A percentile compares a stretch with the other conserved stretches of the same genome.
Conservation (phyloP, 1,284 basidiomycete species). For the Puccinia novopanici region DNA sequence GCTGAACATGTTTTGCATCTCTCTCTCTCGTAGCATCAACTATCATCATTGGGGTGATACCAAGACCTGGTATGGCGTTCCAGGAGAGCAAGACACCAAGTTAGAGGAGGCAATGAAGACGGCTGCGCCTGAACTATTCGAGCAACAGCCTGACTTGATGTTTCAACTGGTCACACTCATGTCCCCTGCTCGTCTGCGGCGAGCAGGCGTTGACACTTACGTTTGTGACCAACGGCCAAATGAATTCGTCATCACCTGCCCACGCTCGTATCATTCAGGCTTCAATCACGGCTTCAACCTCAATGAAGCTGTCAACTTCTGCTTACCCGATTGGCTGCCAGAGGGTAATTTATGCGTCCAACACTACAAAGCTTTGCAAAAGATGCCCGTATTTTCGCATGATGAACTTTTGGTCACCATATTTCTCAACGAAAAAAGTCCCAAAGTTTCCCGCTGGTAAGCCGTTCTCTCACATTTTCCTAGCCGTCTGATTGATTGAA, state of each 20-base stretch:
- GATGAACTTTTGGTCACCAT: conserved; percentile 95
- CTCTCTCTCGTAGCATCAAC: conserved; percentile 54
- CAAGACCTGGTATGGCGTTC: conserved; percentile 99
- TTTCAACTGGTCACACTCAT: conserved; percentile 98
- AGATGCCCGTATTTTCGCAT: conserved; percentile 95
- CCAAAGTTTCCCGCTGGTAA: conserved; percentile 84
- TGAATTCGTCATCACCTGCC: conserved; percentile 91
- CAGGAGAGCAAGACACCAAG: conserved; percentile 87
- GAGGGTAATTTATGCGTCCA: conserved; percentile 82
- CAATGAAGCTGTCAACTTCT: conserved; percentile 99
- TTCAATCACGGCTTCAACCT: conserved; percentile 99
- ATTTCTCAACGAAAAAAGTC: conserved; percentile 86
- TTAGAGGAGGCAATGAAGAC: conserved; percentile 93
- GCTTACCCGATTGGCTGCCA: conserved; percentile 90
- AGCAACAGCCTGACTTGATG: conserved; percentile 91
- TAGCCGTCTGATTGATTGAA: no score
- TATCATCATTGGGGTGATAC: conserved; percentile 89
- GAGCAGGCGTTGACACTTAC: conserved; percentile 89
- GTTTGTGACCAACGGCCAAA: conserved; percentile 95
- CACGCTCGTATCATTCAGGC: conserved; percentile 96
- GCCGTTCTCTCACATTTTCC: neutral
- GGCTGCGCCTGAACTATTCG: conserved; percentile 97
- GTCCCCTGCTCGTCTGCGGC: conserved; percentile 83
- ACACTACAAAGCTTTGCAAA: conserved; percentile 80
- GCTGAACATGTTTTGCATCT: neutral